Evolutionary conservation across 306 rosid species (phyloP).

Genomic region (Vigna nakashimae): DNA sequence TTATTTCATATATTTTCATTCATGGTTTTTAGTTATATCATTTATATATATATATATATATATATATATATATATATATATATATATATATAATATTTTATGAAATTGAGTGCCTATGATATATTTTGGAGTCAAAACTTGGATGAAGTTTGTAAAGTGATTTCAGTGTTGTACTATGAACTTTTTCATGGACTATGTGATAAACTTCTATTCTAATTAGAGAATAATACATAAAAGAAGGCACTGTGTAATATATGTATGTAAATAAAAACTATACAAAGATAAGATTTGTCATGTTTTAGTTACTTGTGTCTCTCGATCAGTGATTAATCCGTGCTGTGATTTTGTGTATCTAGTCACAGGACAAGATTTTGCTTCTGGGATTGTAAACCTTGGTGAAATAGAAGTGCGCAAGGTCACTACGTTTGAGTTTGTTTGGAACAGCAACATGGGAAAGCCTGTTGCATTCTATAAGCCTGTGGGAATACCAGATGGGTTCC

Average conservation of each 20-base stretch:
- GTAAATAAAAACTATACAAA: background rate
- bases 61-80: no score
- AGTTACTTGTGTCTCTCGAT: conserved; percentile 11
- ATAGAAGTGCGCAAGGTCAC: conserved; percentile 69
- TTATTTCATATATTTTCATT: background rate
- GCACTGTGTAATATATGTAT: background rate
- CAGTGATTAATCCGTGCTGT: conserved; percentile 1
- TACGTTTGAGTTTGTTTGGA: conserved; percentile 70
- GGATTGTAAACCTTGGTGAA: conserved; percentile 74
- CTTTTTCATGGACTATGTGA: background rate
- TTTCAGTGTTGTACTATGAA: background rate
- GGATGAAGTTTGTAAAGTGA: background rate
- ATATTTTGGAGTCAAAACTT: background rate
- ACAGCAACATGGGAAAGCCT: conserved; percentile 54
- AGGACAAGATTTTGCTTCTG: conserved; percentile 84
- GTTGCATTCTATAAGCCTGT: conserved; percentile 73
- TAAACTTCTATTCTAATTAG: background rate
- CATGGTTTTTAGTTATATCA: background rate
- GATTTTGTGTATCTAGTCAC: conserved; percentile 40
- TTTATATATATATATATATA: background rate
- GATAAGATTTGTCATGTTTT: background rate
- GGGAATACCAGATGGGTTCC: conserved; percentile 75
- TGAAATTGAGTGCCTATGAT: background rate
- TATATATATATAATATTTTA: background rate
- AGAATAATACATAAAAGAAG: no score